Base-by-base conservation (phyloP, 768 basidiomycete species). In the Pholiota microspora region DNA sequence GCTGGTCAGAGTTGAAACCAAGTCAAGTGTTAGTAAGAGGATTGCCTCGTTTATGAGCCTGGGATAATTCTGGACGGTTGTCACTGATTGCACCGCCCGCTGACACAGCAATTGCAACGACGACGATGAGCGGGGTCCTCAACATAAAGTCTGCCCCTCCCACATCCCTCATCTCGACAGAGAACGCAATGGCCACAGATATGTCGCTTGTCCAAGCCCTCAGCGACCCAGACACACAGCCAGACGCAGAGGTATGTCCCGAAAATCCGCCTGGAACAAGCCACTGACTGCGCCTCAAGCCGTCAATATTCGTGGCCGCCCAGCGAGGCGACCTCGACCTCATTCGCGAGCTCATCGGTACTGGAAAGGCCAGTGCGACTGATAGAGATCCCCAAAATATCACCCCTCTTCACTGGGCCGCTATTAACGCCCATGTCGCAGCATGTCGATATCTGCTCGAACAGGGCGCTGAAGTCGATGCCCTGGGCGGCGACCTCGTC, bases 321-420 rank as follows among this genome's bases (percentile, higher is more conserved):
- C 95, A 97, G 65, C 78, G 92, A 49, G 95, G 95, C 8, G 94
- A 96, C 62, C 76, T 93, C 6, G 66, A 70, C 7, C 71, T 80
- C 36, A 70, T 96, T 25, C 80, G 79, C 5, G 69, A 81, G 47
- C 80, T 94, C 53, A 75, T 94, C 35, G 82, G 86, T 60, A 87
- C 85, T 1, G 88, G 88, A 3, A 74, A 77, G 55, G 88, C 88
- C 16, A 77, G 72, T 5, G 88, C 86, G 16, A 85, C 85, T 12
- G 92, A 92, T 70, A 77, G 88, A 45, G 96, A 98, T 71, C 79
- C 81, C 25, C 89, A 96, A 68, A 94, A 95, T 62, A 92, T 98
- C 58, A 96, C 95, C 0, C 89, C 97, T 1, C 81, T 99, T 1
- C 97, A 99, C 67, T 99, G 97, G 97, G 95, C 97, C 7, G 88